These are phyloP conservation scores for Papiliotrema flavescens DNA, from an alignment of 1,284 basidiomycete genomes.

Conservation along the genomic window DNA sequence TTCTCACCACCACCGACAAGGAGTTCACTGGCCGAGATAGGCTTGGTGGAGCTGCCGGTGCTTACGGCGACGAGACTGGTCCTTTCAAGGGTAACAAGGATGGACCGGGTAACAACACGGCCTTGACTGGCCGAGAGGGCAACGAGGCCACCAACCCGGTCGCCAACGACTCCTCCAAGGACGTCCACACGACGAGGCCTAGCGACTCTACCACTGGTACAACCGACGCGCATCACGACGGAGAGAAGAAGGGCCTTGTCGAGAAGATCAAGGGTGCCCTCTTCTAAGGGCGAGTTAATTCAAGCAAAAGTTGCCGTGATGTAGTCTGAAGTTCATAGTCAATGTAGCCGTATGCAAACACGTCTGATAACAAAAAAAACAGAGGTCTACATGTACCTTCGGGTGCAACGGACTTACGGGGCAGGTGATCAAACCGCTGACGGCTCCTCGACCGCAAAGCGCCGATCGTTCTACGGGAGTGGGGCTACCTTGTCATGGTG, in stretches of 20 bases:
- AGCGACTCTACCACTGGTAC: neutral
- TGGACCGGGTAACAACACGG: constrained; percentile 30
- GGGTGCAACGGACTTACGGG: no score
- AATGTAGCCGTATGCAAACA: neutral
- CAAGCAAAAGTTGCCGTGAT: neutral
- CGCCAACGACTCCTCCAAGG: constrained; percentile 9
- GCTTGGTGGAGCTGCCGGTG: constrained; percentile 14
- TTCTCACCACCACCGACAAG: constrained; percentile 29
- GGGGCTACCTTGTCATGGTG: no score
- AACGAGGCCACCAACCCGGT: constrained; percentile 28
- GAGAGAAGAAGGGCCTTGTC: constrained; percentile 27
- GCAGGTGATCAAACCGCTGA: no score
- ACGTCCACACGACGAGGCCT: constrained; percentile 1
- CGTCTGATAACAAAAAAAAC: no score
- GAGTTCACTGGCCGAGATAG: constrained; percentile 31
- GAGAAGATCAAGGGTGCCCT: constrained; percentile 34
- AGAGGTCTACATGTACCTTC: no score
- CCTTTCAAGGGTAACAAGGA: constrained; percentile 27
- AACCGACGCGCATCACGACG: neutral
- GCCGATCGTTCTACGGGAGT: no score
- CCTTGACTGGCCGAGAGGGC: constrained; percentile 39
- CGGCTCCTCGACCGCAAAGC: no score
- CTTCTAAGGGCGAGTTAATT: neutral
- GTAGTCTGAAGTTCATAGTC: neutral
- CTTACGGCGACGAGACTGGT: constrained; percentile 28